Base-by-base conservation (phyloP, 2,329 filamentous ascomycete genomes). In the Cladophialophora chaetospira region DNA sequence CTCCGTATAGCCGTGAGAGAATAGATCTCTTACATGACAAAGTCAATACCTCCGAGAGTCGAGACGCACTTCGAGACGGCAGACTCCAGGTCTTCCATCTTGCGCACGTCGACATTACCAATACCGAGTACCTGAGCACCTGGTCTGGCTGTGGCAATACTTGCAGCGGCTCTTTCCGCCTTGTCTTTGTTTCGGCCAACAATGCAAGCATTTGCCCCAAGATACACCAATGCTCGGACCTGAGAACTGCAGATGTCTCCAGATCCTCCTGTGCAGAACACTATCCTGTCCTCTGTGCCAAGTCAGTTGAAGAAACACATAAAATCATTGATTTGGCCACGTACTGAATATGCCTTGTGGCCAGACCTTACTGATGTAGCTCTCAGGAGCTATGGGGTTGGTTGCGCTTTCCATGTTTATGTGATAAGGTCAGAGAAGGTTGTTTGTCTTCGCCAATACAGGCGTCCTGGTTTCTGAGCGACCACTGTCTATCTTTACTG, bases 241-340 rank as follows among this genome's bases (percentile, higher is more conserved):
- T 97, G 93, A 55, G 89, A 91, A 67, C 88, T 93, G 77, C 93
- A 96, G 68, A 97, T 97, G 23, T 88, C 87, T 51, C 93, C 93
- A 3, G 91, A 91, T 51, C 93, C 93, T 55, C 93, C 93, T 3
- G 93, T 97, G 68, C 95, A 95, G 74, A 97, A 96, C 65, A 92
- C 83, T 35, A 97, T 91, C 68, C 93, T 92, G 70, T 87, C 85
- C 61, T 88, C 91, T 95, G 46, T 46, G 17, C 26, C 23, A 19
- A 10, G 17, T 49, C 19, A 49, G 46, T n/a, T n/a, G n/a, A n/a
- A n/a, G n/a, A n/a, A n/a, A n/a, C n/a, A n/a, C n/a, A n/a, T n/a
- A n/a, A n/a, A n/a, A n/a, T n/a, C n/a, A n/a, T n/a, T n/a, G n/a
- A n/a, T n/a, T n/a, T n/a, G n/a, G n/a, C n/a, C n/a, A n/a, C n/a